Percentiles rank a stretch among this genome's conserved stretches.
Conservation (phyloP, 495 filamentous ascomycete species). For the Hamigera avellanea region DNA sequence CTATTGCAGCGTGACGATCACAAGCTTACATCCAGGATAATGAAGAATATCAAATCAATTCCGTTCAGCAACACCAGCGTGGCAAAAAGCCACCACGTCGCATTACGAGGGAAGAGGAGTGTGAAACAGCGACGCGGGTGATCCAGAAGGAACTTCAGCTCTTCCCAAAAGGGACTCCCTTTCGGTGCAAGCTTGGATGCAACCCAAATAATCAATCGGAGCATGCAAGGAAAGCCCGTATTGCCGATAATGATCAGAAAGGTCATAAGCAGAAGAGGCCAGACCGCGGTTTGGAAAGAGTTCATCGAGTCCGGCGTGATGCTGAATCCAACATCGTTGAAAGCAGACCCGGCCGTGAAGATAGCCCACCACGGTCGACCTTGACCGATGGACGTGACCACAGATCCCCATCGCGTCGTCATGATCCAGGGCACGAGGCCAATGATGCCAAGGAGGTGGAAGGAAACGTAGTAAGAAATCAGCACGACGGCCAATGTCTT, state of each 20-base stretch:
- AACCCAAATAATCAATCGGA: constrained; percentile 81
- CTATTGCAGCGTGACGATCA: background rate
- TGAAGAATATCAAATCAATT: constrained; percentile 77
- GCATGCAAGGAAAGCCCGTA: constrained; percentile 87
- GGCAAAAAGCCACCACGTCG: constrained; percentile 94
- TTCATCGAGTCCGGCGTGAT: constrained; percentile 88
- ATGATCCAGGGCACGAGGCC: constrained; percentile 73
- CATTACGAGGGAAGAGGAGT: constrained; percentile 73
- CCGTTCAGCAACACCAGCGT: constrained; percentile 74
- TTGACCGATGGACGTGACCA: constrained; percentile 50
- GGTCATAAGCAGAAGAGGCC: constrained; percentile 60
- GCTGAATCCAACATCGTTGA: constrained; percentile 81
- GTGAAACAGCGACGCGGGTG: constrained; percentile 94
- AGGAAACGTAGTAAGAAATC: constrained; percentile 63
- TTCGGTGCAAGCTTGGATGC: constrained; percentile 44
- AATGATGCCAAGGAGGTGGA: constrained; percentile 62
- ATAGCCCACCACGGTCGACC: constrained; percentile 81
- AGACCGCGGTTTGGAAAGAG: constrained; percentile 66
- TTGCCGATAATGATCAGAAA: constrained; percentile 89
- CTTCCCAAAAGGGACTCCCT: constrained; percentile 66
- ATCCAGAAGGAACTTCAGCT: constrained; percentile 79
- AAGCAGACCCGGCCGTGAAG: constrained; percentile 73
- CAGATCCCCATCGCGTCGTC: constrained; percentile 39
- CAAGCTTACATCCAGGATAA: constrained; percentile 69
- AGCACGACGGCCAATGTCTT: constrained; percentile 75